Evolutionary conservation across 768 basidiomycete genomes (phyloP).

Genomic region (Tubosaeta sp.): DNA sequence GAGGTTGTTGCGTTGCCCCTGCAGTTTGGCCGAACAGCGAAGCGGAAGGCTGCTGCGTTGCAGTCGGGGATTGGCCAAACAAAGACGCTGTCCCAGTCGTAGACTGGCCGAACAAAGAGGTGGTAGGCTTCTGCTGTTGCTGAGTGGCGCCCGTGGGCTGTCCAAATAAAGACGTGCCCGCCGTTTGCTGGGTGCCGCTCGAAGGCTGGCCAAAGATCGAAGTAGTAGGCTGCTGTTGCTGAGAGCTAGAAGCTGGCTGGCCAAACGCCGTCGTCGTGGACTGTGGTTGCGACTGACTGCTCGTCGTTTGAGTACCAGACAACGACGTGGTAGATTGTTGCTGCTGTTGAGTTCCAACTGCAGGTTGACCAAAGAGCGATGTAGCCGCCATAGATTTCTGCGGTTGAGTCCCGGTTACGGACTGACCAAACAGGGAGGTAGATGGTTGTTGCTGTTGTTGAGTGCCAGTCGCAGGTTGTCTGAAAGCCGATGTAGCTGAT

Average conservation of each 20-base stretch:
- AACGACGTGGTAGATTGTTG: slow-evolving; percentile 19
- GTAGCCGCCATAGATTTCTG: slow-evolving; percentile 10
- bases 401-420: slow-evolving; percentile 30
- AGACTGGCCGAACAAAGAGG: slow-evolving; percentile 30
- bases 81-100: slow-evolving; percentile 14
- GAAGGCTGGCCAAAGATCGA: slow-evolving; percentile 29
- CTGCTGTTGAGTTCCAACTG: slow-evolving; percentile 18
- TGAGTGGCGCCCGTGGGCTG: slow-evolving; percentile 24
- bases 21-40: slow-evolving; percentile 38
- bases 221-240: slow-evolving; percentile 30
- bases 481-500: slow-evolving; percentile 31
- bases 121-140: slow-evolving; percentile 24
- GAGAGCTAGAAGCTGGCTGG: slow-evolving; percentile 29
- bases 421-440: slow-evolving; percentile 22
- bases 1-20: slow-evolving; percentile 21
- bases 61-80: slow-evolving; percentile 29
- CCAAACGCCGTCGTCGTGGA: slow-evolving; percentile 18
- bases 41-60: slow-evolving; percentile 29
- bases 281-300: slow-evolving; percentile 16
- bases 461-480: slow-evolving; percentile 24
- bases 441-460: slow-evolving; percentile 32
- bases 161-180: slow-evolving; percentile 36
- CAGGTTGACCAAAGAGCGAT: slow-evolving; percentile 36
- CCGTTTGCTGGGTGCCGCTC: slow-evolving; percentile 27
- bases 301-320: slow-evolving; percentile 21